Conservation (phyloP, 768 basidiomycete genomes). For the Termitomyces bulborhizus region DNA sequence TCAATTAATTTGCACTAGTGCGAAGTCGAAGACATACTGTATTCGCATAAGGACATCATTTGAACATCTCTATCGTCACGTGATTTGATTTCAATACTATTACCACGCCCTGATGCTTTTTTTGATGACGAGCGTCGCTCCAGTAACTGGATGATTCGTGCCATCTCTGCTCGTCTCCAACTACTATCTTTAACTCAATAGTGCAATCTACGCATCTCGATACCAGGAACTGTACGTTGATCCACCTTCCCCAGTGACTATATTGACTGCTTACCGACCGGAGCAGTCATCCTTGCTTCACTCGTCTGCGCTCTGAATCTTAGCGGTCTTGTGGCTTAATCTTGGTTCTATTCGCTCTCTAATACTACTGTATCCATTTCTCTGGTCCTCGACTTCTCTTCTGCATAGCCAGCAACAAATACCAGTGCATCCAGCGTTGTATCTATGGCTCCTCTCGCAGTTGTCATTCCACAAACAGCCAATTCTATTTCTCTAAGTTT, state of each 20-base stretch:
- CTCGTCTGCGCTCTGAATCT: neutral
- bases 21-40: no score
- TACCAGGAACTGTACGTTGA: neutral
- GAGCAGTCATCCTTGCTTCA: neutral
- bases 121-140: slow-evolving; percentile 8
- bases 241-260: neutral
- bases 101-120: slow-evolving; percentile 9
- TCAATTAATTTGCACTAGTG: no score
- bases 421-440: neutral
- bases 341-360: neutral
- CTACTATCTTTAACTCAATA: slow-evolving; percentile 5
- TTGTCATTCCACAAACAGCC: slow-evolving; percentile 23
- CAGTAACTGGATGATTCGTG: slow-evolving; percentile 8
- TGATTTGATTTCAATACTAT: slow-evolving; percentile 5
- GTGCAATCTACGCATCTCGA: slow-evolving; percentile 13
- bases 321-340: neutral
- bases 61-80: neutral
- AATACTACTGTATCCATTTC: slow-evolving; percentile 3
- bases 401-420: neutral
- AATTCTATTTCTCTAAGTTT: slow-evolving; percentile 15
- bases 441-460: slow-evolving; percentile 19
- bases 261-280: neutral
- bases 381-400: neutral
- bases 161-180: slow-evolving; percentile 1
- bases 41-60: no score